Evolutionary conservation across 2,329 filamentous ascomycete genomes (phyloP), one percentile per base, ranked within the genome.

Genomic region (Colletotrichum theobromicola): DNA sequence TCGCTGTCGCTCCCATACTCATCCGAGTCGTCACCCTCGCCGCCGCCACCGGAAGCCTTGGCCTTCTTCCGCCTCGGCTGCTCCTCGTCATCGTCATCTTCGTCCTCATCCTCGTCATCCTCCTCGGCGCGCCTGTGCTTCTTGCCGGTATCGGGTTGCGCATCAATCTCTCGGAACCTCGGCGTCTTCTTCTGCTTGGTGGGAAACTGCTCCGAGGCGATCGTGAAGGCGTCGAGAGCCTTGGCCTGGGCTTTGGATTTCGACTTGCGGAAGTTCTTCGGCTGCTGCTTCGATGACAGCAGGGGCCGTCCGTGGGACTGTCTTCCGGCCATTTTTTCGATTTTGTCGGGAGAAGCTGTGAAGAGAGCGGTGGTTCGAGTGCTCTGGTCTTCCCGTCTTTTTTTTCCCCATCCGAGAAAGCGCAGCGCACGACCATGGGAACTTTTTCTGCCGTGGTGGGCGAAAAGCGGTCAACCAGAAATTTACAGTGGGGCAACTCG

Each of bases 1-100:
- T 96, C 94, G 75, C 93, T 95, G 80, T 98, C 96, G 78, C 93
- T 96, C 12, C 94, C 94, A 76, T 93, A 92, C 72, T 96, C 94
- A 18, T 91, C 87, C 57, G 89, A 88, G 21, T 90, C 89, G 79
- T 91, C 87, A 7, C 90, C 87, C 7, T 84, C 86, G 6, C 87
- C 84, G 50, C 85, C 84, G 18, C 83, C 83, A 79, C 83, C 53
- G 82, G 81, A 86, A 50, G 87, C 85, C 81, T 85, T 86, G 35
- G 76, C 78, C 79, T 82, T 85, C 75, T 86, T 87, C 64, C 84
- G 81, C 58, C 83, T 80, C 0, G 85, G 84, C 55, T 89, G 88
- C 0, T 90, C 89, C 70, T 93, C 88, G 1, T 92, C 88, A 0
- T 92, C 86, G 0, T 88, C 86, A 0, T 87, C 84, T 0, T 85